Evolutionary conservation across 108 stramenopile species (phyloP), one percentile per base, ranked within the genome.

Genomic region (Cyclotella atomus): DNA sequence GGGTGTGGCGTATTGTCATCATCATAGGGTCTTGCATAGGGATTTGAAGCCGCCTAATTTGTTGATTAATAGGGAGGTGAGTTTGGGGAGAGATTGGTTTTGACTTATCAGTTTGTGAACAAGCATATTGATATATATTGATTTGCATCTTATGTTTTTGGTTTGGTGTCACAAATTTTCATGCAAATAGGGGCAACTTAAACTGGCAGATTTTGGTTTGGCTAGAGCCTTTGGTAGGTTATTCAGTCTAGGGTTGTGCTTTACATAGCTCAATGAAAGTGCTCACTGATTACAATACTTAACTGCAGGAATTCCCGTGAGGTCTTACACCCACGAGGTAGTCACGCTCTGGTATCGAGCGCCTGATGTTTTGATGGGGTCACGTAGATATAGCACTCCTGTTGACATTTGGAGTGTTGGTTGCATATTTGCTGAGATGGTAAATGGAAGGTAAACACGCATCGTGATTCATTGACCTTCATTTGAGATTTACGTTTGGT

Each of bases 321-420:
- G 99, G 19, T 79, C 82, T 33, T 97, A 96, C 69, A 97, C 97
- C 0, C 94, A 95, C 70, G 97, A 95, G 81, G 94, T 99, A 34
- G 99, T 99, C 2, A 99, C 99, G 6, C 83, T 99, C 50, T 99
- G 99, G 99, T 99, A 99, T 70, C 89, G 99, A 16, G 97, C 99
- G 10, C 99, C 99, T 0, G 99, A 99, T 75, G 97, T 99, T 5
- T 80, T 99, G 44, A 88, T 99, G 93, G 99, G 98, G 24, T 89
- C 91, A 10, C 79, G 97, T 28, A 94, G 95, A 74, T 99, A 99
- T 68, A 94, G 90, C 16, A 98, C 99, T 0, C 97, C 99, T 0
- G 99, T 99, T 2, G 99, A 99, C 81, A 96, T 99, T 38, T 99
- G 99, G 99, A 89, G 87, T 69, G 95, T 98, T 32, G 99, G 99